Base-by-base conservation (phyloP, 2,329 filamentous ascomycete species). In the Chaetomiaceae sp. region DNA sequence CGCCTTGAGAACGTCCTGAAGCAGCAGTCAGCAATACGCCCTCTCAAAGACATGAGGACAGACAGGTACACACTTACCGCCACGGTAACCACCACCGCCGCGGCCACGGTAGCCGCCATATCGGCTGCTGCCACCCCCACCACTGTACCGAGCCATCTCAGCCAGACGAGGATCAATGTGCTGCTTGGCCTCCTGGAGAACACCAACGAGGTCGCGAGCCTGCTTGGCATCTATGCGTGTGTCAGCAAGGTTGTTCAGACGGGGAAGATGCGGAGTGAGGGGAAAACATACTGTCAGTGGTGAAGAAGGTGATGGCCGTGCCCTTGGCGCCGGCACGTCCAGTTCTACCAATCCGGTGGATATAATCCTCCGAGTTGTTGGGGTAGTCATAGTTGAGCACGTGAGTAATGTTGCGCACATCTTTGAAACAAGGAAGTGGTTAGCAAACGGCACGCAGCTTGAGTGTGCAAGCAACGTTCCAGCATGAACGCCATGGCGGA, bases 321-420 rank as follows among this genome's bases (percentile, higher is more conserved):
- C 94, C 94, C 62, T 87, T 89, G 68, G 87, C 87, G 77, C 94
- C 94, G 70, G 94, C 92, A 80, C 92, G 89, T 66, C 94, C 92
- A 66, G 94, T 97, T 77, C 94, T 88, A 67, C 94, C 94, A 73
- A 92, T 94, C 72, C 94, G 88, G 71, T 96, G 94, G 65, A 97
- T 95, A 69, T 97, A 97, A 70, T 97, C 92, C 78, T 99, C 94
- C 68, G 94, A 84, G 76, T 97, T 97, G 81, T 97, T 97, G 73
- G 92, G 92, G 76, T 97, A 97, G 74, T 97, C 94, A 89, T 97
- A 96, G 85, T 97, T 97, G 78, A 99, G 83, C 77, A 99, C 94
- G 79, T 99, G 94, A 77, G 94, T 97, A 80, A 99, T 99, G 83
- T 99, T 95, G 79, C 91, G 92, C 80, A 99, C 94, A 88, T 99